Conservation (phyloP, 148 eudicot genomes). For the Spergularia marina region DNA sequence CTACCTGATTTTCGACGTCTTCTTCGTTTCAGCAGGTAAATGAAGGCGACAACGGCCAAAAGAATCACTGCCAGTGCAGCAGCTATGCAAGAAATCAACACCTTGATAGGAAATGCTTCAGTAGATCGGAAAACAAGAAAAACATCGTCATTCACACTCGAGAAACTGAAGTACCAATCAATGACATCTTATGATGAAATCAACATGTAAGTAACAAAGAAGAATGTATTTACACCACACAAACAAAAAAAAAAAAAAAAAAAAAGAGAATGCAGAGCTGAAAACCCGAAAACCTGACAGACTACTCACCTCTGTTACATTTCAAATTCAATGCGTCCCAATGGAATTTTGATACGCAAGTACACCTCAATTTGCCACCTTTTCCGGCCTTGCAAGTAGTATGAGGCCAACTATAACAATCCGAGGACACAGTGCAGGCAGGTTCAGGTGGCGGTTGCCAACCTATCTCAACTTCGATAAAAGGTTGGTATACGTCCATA, state of each 20-base stretch:
- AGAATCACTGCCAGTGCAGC: conserved; percentile 19
- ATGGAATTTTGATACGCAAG: conserved; percentile 6
- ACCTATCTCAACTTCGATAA: conserved; percentile 22
- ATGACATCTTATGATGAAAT: background rate
- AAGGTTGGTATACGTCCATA: background rate
- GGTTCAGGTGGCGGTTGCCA: conserved; percentile 22
- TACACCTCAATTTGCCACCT: conserved; percentile 21
- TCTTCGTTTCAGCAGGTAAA: conserved; percentile 13
- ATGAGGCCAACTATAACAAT: conserved; percentile 25
- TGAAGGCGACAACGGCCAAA: background rate
- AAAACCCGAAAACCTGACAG: too few relatives aligned
- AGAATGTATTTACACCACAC: too few relatives aligned
- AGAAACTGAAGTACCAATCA: too few relatives aligned
- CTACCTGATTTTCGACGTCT: conserved; percentile 11
- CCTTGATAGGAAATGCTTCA: conserved; percentile 6
- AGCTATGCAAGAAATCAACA: conserved; percentile 22
- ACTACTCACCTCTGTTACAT: conserved; percentile 17
- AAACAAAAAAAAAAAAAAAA: too few relatives aligned
- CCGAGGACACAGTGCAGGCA: conserved; percentile 11
- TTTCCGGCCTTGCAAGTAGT: conserved; percentile 18
- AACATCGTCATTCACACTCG: background rate
- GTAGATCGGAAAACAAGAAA: background rate
- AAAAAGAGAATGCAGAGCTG: too few relatives aligned
- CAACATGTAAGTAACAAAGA: background rate
- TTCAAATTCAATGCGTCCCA: conserved; percentile 14